Conservation (phyloP, 257 asterid species). For the Penstemon barbatus region DNA sequence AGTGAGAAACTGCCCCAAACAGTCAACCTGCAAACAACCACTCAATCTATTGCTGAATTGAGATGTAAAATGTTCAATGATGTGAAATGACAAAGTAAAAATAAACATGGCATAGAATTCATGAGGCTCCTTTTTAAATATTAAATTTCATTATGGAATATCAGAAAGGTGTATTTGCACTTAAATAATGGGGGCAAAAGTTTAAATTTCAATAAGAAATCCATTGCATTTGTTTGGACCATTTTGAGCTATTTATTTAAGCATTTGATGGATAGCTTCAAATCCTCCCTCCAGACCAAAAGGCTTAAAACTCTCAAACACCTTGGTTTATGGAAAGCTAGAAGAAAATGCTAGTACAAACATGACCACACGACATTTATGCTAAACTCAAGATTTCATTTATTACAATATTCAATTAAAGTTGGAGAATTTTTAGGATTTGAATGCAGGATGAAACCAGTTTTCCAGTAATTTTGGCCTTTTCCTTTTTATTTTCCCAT, state of each 20-base stretch:
- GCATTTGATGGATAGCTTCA: too few relatives aligned
- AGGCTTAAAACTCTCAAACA: too few relatives aligned
- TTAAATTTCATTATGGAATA: not conserved
- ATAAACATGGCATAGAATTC: not conserved
- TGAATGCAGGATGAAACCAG: not conserved
- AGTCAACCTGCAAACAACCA: slow-evolving; percentile 10
- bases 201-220: too few relatives aligned
- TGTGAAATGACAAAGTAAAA: slow-evolving; percentile 1
- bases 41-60: not conserved
- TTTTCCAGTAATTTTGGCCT: not conserved
- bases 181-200: too few relatives aligned
- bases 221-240: too few relatives aligned
- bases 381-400: not conserved
- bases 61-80: not conserved
- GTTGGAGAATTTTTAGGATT: not conserved
- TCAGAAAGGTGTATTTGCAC: too few relatives aligned
- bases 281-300: too few relatives aligned
- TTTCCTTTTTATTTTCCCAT: not conserved
- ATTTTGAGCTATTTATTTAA: too few relatives aligned
- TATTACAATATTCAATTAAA: not conserved
- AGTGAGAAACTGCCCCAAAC: slow-evolving; percentile 6
- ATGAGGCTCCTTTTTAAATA: not conserved
- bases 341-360: not conserved
- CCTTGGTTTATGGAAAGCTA: too few relatives aligned
- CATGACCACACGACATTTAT: not conserved